A percentile compares a stretch with the other conserved stretches of the same genome.
These are phyloP conservation scores for Phyllosticta capitalensis DNA, from an alignment of 2,329 filamentous ascomycete species.

Conservation along the genomic window DNA sequence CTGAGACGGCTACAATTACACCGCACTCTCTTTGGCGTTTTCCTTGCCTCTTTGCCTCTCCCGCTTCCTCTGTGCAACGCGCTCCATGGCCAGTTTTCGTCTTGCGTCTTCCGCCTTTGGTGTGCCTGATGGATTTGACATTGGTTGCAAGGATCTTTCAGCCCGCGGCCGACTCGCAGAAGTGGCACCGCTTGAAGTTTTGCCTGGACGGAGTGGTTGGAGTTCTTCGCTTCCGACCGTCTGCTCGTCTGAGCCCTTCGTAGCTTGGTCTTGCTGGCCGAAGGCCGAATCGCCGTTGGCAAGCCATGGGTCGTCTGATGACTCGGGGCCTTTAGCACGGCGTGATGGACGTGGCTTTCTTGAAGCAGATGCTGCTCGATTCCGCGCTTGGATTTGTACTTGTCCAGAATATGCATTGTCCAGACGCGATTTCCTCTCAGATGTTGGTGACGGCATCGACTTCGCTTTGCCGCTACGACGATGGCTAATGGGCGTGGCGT, in stretches of 20 bases:
- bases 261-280: neutral
- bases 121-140: neutral
- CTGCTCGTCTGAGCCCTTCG: neutral
- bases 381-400: neutral
- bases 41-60: slow-evolving; percentile 9
- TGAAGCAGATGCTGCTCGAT: neutral
- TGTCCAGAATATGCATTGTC: neutral
- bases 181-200: neutral
- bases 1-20: slow-evolving; percentile 7
- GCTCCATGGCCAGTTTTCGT: slow-evolving; percentile 3
- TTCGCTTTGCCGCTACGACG: neutral
- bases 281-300: neutral
- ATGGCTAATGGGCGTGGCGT: slow-evolving; percentile 4
- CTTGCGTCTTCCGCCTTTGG: slow-evolving; percentile 1
- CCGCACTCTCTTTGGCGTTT: neutral
- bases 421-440: neutral
- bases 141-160: neutral
- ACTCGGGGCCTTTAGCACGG: neutral
- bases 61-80: slow-evolving; percentile 3
- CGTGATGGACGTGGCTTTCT: slow-evolving; percentile 1
- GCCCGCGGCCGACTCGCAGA: neutral
- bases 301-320: slow-evolving; percentile 7
- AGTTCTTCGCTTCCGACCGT: neutral
- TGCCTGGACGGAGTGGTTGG: neutral
- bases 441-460: neutral